phyloP scores from a whole-genome alignment of 140 eudicot species.

The Cichorium intybus region DNA sequence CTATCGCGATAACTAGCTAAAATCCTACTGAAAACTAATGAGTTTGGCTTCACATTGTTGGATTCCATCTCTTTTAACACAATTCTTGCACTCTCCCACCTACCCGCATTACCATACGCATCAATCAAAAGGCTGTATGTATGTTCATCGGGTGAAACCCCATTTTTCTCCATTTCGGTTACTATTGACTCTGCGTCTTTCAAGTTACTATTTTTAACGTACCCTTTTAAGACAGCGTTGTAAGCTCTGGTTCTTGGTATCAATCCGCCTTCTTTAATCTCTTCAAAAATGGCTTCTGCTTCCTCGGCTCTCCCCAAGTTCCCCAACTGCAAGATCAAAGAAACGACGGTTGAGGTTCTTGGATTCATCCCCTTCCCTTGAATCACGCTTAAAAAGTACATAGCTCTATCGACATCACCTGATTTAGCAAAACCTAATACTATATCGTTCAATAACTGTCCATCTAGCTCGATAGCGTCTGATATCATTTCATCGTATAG shows the following conservation, averaged over 20 bases:
- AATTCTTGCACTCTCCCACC: conserved; percentile 96
- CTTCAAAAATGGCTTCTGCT: conserved; percentile 92
- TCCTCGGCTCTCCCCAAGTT: conserved; percentile 70
- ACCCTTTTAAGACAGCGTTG: conserved; percentile 79
- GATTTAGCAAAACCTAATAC: conserved; percentile 72
- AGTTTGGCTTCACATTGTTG: conserved; percentile 62
- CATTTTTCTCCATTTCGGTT: conserved; percentile 74
- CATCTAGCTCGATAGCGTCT: conserved; percentile 68
- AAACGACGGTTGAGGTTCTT: conserved; percentile 54
- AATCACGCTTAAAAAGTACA: conserved; percentile 55
- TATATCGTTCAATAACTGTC: conserved; percentile 73
- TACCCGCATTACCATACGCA: conserved; percentile 83
- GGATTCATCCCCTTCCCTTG: conserved; percentile 92
- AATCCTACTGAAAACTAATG: conserved; percentile 73
- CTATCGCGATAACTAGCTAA: conserved; percentile 70
- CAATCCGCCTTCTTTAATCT: conserved; percentile 75
- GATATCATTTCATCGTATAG: conserved; percentile 58
- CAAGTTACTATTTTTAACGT: conserved; percentile 59
- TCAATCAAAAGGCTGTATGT: conserved; percentile 81
- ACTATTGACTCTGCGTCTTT: conserved; percentile 81
- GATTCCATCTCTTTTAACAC: conserved; percentile 91
- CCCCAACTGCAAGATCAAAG: conserved; percentile 66
- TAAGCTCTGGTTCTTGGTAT: conserved; percentile 85
- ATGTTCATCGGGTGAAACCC: conserved; percentile 79
- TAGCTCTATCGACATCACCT: conserved; percentile 63